These are phyloP conservation scores for Globisporangium barbulae DNA, from an alignment of 352 stramenopile species.

Conservation along the genomic window DNA sequence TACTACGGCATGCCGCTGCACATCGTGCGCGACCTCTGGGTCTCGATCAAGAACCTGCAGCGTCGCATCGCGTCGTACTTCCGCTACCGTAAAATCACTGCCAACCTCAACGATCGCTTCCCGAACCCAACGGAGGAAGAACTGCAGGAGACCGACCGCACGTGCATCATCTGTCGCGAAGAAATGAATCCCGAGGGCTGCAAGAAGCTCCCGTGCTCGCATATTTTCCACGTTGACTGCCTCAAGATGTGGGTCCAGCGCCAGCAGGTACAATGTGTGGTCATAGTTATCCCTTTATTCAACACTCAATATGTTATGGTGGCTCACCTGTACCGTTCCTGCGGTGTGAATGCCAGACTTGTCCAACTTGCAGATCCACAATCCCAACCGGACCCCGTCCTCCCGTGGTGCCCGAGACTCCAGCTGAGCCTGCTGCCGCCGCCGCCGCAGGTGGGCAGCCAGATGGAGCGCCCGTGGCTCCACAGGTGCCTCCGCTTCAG, in stretches of 20 bases:
- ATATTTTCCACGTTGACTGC: constrained; percentile 98
- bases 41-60: constrained; percentile 88
- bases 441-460: constrained; percentile 19
- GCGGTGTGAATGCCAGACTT: constrained; percentile 55
- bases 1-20: constrained; percentile 98
- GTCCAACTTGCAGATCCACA: constrained; percentile 94
- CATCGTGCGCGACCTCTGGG: constrained; percentile 96
- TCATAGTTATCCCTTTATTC: background rate
- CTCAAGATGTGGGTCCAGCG: constrained; percentile 98
- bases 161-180: constrained; percentile 97
- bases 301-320: background rate
- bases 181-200: constrained; percentile 86
- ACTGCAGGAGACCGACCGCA: constrained; percentile 89
- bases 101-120: constrained; percentile 96
- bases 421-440: constrained; percentile 20
- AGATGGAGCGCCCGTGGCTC: constrained; percentile 3
- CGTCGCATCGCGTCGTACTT: constrained; percentile 83
- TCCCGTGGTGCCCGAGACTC: constrained; percentile 32
- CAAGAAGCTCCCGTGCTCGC: constrained; percentile 96
- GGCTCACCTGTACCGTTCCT: background rate
- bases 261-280: constrained; percentile 79
- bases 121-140: constrained; percentile 93
- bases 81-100: constrained; percentile 93
- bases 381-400: constrained; percentile 83
- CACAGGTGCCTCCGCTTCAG: constrained; percentile 8